Percentiles rank a stretch among this genome's conserved stretches.
Evolutionary conservation across 306 rosid genomes (phyloP).

Genomic region (Benincasa hispida): DNA sequence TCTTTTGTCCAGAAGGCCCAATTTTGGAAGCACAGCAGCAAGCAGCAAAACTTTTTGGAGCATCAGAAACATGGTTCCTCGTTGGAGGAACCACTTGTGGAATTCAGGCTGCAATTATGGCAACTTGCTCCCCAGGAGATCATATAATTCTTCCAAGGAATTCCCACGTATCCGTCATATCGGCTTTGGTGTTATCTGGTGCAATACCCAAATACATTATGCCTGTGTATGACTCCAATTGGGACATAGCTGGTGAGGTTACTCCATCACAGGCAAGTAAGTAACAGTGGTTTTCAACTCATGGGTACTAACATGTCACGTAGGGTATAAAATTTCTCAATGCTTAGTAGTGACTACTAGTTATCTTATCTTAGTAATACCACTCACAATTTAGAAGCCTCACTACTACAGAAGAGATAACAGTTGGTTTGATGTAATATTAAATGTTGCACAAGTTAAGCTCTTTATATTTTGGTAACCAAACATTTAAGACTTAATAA

Average conservation of each 20-base stretch:
- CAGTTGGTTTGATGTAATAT: not conserved
- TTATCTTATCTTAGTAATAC: not conserved
- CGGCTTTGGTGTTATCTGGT: slow-evolving; percentile 71
- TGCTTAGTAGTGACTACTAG: not conserved
- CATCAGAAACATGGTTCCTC: slow-evolving; percentile 80
- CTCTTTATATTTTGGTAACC: not conserved
- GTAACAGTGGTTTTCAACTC: not conserved
- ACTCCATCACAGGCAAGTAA: slow-evolving; percentile 47
- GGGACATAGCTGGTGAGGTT: slow-evolving; percentile 69
- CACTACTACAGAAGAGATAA: not conserved
- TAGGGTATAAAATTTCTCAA: not conserved
- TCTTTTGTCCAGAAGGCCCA: slow-evolving; percentile 63
- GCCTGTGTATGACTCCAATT: slow-evolving; percentile 49
- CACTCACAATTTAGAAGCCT: not conserved
- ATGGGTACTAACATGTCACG: not conserved
- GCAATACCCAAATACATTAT: slow-evolving; percentile 67
- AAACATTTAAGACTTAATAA: not conserved
- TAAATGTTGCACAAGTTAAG: not conserved
- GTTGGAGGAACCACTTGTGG: slow-evolving; percentile 95
- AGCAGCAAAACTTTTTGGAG: slow-evolving; percentile 73
- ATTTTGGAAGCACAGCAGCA: slow-evolving; percentile 65
- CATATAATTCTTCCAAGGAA: slow-evolving; percentile 65
- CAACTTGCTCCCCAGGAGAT: slow-evolving; percentile 66
- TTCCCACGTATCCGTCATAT: slow-evolving; percentile 65
- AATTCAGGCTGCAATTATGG: slow-evolving; percentile 80